Conservation (phyloP, 139 green algal genomes). For the Chlorella sp. region DNA sequence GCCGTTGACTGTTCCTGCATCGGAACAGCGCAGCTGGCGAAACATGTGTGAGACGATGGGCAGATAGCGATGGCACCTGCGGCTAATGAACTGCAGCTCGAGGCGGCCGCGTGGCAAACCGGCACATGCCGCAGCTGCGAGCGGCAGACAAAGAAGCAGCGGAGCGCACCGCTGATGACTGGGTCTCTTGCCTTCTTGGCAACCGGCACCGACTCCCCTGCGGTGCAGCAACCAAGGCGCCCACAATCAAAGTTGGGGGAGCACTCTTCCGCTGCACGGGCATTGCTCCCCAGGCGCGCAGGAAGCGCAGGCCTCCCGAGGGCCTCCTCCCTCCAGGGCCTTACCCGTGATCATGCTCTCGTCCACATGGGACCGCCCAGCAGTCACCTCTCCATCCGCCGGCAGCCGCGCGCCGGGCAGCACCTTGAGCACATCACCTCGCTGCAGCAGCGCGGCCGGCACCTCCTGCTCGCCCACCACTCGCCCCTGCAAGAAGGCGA, state of each 20-base stretch:
- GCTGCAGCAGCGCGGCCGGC: constrained; percentile 77
- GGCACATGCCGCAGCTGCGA: too few species aligned
- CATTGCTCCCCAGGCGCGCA: background rate
- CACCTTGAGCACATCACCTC: constrained; percentile 86
- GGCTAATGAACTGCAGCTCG: too few species aligned
- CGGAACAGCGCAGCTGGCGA: too few species aligned
- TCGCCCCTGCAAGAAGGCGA: background rate
- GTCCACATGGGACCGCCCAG: constrained; percentile 83
- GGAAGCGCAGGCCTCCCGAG: too few species aligned
- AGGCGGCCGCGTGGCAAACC: too few species aligned
- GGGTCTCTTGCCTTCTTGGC: constrained; percentile 68
- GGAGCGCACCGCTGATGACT: constrained; percentile 71
- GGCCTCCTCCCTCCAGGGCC: background rate
- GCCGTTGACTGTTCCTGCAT: constrained; percentile 88
- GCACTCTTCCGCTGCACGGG: too few species aligned
- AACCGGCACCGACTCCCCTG: constrained; percentile 80
- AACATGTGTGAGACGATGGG: too few species aligned
- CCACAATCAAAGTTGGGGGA: too few species aligned
- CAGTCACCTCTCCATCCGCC: constrained; percentile 86
- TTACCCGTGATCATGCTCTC: constrained; percentile 94
- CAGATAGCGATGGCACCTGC: too few species aligned
- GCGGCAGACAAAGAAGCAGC: too few species aligned
- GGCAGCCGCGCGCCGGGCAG: constrained; percentile 84
- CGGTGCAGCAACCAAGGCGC: too few species aligned
- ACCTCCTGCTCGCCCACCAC: constrained; percentile 69